Conservation (phyloP, 2,329 filamentous ascomycete species). For the Metarhizium rileyi region DNA sequence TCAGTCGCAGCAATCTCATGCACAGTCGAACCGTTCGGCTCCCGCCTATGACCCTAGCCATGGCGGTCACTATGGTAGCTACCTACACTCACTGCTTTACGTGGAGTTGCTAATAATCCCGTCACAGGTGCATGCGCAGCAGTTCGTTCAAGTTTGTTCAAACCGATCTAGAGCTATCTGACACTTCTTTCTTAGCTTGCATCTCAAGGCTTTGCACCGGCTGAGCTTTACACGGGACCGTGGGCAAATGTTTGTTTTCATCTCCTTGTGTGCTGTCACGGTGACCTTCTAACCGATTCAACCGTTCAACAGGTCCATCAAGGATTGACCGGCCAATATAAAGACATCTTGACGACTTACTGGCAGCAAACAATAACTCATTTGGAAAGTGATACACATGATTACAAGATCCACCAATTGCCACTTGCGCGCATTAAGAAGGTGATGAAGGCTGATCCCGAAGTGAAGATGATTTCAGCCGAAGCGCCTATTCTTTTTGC, state of each 20-base stretch:
- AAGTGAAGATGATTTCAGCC: slow-evolving; percentile 99
- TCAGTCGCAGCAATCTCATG: slow-evolving; percentile 41
- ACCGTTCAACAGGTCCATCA: slow-evolving; percentile 73
- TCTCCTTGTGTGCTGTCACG: not conserved
- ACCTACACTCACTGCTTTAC: not conserved
- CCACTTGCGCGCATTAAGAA: slow-evolving; percentile 99
- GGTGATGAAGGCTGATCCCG: slow-evolving; percentile 98
- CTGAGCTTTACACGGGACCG: slow-evolving; percentile 84
- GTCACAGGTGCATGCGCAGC: slow-evolving; percentile 36
- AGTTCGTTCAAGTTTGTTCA: slow-evolving; percentile 19
- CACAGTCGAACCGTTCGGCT: slow-evolving; percentile 48
- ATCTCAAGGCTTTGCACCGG: slow-evolving; percentile 78
- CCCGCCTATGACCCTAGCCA: slow-evolving; percentile 64
- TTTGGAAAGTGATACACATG: slow-evolving; percentile 87
- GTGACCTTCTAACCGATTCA: not conserved
- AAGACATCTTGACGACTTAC: slow-evolving; percentile 96
- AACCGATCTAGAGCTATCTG: slow-evolving; percentile 12
- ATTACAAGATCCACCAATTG: slow-evolving; percentile 97
- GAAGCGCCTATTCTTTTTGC: slow-evolving; percentile 97
- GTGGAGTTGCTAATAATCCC: slow-evolving; percentile 9
- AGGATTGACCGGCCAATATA: slow-evolving; percentile 83
- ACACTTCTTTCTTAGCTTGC: slow-evolving; percentile 53
- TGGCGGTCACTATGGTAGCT: slow-evolving; percentile 69
- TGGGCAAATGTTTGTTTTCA: slow-evolving; percentile 77
- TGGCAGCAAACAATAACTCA: slow-evolving; percentile 98